A percentile compares a stretch with the other conserved stretches of the same genome.
Conservation (phyloP, 495 filamentous ascomycete genomes). For the Daldinia caldariorum region DNA sequence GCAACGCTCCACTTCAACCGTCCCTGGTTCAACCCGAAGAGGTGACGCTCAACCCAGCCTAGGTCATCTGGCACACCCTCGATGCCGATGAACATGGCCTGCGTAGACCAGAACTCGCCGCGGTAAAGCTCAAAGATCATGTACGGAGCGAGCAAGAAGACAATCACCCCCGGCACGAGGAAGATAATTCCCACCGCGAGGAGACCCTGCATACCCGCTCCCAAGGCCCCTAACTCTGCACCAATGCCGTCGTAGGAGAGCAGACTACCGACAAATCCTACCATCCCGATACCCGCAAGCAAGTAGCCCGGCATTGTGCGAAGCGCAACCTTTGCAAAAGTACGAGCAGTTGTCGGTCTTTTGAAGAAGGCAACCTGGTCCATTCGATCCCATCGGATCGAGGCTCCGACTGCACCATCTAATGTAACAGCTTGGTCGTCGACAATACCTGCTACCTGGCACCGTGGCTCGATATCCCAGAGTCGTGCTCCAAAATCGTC, state of each 20-base stretch:
- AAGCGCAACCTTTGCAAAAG: not conserved
- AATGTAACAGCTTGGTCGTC: not conserved
- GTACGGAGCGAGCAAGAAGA: not conserved
- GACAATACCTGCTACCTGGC: not conserved
- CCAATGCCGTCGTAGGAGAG: too few relatives aligned
- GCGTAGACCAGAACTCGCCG: not conserved
- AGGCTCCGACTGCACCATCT: not conserved
- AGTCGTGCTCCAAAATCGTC: not conserved
- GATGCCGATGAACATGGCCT: not conserved
- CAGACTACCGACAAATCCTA: not conserved
- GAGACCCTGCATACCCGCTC: not conserved
- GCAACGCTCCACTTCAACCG: not conserved
- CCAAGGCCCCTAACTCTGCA: not conserved
- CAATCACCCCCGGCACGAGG: not conserved
- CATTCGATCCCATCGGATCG: not conserved
- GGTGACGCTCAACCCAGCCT: not conserved
- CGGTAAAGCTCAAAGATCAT: conserved; percentile 1
- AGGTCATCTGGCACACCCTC: not conserved
- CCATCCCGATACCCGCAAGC: not conserved
- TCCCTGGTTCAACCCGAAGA: not conserved
- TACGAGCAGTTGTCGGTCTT: not conserved
- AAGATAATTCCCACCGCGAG: not conserved
- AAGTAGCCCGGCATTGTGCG: not conserved
- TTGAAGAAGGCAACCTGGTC: not conserved
- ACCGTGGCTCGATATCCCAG: not conserved